Base-by-base conservation (phyloP, 371 early-diverging fungal species). In the Lichtheimia ramosa region DNA sequence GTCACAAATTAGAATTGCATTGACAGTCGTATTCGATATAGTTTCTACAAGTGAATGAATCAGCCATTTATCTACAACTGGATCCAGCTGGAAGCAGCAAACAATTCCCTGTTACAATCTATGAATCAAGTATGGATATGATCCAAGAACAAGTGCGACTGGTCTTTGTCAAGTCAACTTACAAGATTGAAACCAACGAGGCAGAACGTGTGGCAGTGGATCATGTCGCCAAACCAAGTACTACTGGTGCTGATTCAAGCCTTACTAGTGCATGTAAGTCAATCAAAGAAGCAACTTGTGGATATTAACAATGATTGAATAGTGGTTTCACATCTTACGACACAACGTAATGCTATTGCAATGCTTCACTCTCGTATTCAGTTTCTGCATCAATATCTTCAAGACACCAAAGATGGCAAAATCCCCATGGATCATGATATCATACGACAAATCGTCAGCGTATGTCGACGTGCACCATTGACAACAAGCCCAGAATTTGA, bases 141-240 rank as follows among this genome's bases (percentile, higher is more conserved):
- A 79, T 84, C 10, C 76, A 83, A 42, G 72, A 60, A 14, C 70
- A 76, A 52, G 77, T 85, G 0, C 83, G 85, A 28, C 75, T 85
- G 48, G 69, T 84, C 48, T 93, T 93, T 65, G 82, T 87, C 43
- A 81, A 85, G 60, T 70, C 84, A 8, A 60, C 80, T 20, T 94
- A 90, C 70, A 85, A 85, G 63, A 84, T 94, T 21, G 92, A 91
- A 61, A 91, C 92, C 5, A 85, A 87, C 3, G 93, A 92, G 62
- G 92, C 92, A 3, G 95, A 94, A 64, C 82, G 92, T 46, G 88
- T 93, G 63, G 92, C 93, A 5, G 88, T 94, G 15, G 92, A 93
- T 68, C 93, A 93, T 69, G 89, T 92, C 34, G 91, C 92, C 16
- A 77, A 77, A 23, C 78, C 81, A 16, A 74, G 70, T 27, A 61